Evolutionary conservation across 2,329 filamentous ascomycete genomes (phyloP).

Genomic region (Raffaelea arxii): DNA sequence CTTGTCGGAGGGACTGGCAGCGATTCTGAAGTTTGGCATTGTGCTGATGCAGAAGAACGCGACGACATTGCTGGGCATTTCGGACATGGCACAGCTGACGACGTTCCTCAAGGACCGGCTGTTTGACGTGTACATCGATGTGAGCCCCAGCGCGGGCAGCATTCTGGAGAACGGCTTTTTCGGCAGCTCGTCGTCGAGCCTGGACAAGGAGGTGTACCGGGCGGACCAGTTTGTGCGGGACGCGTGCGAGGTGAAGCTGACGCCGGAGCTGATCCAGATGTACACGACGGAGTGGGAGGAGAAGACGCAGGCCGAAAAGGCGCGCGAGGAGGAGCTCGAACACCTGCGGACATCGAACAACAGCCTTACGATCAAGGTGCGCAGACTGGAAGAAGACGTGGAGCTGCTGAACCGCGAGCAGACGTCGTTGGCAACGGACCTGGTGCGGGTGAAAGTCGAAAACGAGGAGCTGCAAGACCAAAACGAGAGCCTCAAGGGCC

Average conservation of each 20-base stretch:
- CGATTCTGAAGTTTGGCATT: slow-evolving; percentile 89
- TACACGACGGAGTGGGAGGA: slow-evolving; percentile 92
- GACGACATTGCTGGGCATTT: slow-evolving; percentile 65
- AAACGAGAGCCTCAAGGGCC: slow-evolving; percentile 77
- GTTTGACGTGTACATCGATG: slow-evolving; percentile 96
- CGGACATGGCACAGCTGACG: slow-evolving; percentile 83
- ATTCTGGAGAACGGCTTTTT: slow-evolving; percentile 97
- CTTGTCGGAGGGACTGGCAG: slow-evolving; percentile 82
- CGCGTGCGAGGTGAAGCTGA: slow-evolving; percentile 77
- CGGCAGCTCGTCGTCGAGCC: slow-evolving; percentile 75
- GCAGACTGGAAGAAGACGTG: slow-evolving; percentile 75
- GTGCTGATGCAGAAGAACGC: slow-evolving; percentile 95
- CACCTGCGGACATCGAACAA: slow-evolving; percentile 57
- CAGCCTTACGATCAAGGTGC: slow-evolving; percentile 64
- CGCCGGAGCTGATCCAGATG: slow-evolving; percentile 66
- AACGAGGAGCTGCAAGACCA: slow-evolving; percentile 83
- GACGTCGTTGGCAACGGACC: slow-evolving; percentile 78
- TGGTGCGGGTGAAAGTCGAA: slow-evolving; percentile 86
- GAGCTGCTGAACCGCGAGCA: slow-evolving; percentile 87
- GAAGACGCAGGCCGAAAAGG: slow-evolving; percentile 70
- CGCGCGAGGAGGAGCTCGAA: slow-evolving; percentile 73
- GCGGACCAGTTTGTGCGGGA: slow-evolving; percentile 90
- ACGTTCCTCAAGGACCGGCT: slow-evolving; percentile 86
- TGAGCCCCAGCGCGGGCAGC: slow-evolving; percentile 81
- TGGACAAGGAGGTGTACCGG: slow-evolving; percentile 92